Percentiles rank a stretch among this genome's conserved stretches.
Evolutionary conservation across 352 stramenopile genomes (phyloP).

Genomic region (Pseudoperonospora humuli): DNA sequence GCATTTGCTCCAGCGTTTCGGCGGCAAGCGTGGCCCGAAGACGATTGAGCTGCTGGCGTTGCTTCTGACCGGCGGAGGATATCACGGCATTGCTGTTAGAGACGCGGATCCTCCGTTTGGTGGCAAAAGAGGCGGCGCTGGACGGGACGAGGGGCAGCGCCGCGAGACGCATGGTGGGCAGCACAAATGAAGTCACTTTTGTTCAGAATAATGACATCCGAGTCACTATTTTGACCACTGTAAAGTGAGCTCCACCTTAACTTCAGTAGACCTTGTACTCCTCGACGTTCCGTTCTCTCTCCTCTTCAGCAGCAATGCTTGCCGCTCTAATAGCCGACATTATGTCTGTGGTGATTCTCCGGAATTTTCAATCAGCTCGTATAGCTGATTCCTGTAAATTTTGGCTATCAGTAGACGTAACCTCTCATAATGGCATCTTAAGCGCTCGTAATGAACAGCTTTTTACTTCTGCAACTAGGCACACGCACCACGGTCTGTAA

Average conservation of each 20-base stretch:
- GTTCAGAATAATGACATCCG: background rate
- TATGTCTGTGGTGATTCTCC: no score
- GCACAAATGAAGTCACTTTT: background rate
- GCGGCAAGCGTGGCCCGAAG: constrained; percentile 26
- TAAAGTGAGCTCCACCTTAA: no score
- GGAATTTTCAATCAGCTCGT: no score
- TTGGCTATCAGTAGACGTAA: constrained; percentile 20
- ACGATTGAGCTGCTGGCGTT: constrained; percentile 37
- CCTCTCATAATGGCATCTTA: constrained; percentile 30
- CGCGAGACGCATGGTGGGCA: background rate
- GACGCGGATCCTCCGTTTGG: constrained; percentile 26
- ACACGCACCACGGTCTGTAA: constrained; percentile 51
- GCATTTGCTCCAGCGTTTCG: constrained; percentile 15
- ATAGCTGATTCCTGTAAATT: constrained; percentile 1
- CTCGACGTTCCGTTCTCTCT: no score
- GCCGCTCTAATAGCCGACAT: no score
- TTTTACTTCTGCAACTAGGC: constrained; percentile 50
- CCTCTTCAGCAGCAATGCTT: no score
- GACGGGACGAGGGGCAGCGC: background rate
- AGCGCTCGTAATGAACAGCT: constrained; percentile 40
- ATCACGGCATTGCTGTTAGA: constrained; percentile 3
- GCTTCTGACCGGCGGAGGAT: constrained; percentile 31
- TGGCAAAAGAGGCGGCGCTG: constrained; percentile 24
- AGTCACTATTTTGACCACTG: no score
- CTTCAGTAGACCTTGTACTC: no score